Evolutionary conservation across 2,329 filamentous ascomycete genomes (phyloP), one percentile per base, ranked within the genome.

Genomic region (Sarocladium oryzae): DNA sequence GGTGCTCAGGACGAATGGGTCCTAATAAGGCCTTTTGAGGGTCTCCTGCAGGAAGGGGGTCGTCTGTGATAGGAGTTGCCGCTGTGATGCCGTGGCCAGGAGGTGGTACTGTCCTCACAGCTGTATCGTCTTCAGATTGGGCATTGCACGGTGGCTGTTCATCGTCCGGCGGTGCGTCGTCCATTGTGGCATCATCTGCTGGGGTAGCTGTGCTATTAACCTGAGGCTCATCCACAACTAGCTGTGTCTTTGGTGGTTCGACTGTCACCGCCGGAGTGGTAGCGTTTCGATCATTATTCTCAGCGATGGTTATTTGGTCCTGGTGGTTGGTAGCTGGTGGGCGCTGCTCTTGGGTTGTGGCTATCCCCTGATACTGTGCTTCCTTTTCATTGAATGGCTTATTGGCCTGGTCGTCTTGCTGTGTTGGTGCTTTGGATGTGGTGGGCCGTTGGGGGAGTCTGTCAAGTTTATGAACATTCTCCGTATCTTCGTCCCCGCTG

Each of bases 1-100:
- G 84, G 61, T 93, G 82, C 59, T 88, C 85, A 23, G 89, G 85
- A 36, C 84, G 77, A 57, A 92, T 80, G 1, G 91, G 85, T n/a
- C 90, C 90, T 51, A 99, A 73, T 32, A 99, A 75, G 70, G 80
- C 89, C 61, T 85, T 84, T 70, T 61, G 78, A 67, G 41, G 61
- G 53, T 68, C 70, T 11, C 69, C 69, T 15, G 66, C 66, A 18
- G 69, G 68, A 43, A 70, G 70, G 21, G 71, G 70, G 7, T 69
- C 67, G 46, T 78, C 75, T 7, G 55, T 50, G 9, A 62, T 55
- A 16, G 50, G 76, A 64, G 57, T 74, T 64, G 54, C 69, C 57
- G 57, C 64, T 23, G 67, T 62, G 7, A 74, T 71, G 23, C 69
- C 63, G 7, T 74, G 71, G 8, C 66, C 72, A 5, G 73, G 73